These are phyloP conservation scores for Tuber microsphaerosporum DNA, from an alignment of 495 filamentous ascomycete species.

Conservation along the genomic window DNA sequence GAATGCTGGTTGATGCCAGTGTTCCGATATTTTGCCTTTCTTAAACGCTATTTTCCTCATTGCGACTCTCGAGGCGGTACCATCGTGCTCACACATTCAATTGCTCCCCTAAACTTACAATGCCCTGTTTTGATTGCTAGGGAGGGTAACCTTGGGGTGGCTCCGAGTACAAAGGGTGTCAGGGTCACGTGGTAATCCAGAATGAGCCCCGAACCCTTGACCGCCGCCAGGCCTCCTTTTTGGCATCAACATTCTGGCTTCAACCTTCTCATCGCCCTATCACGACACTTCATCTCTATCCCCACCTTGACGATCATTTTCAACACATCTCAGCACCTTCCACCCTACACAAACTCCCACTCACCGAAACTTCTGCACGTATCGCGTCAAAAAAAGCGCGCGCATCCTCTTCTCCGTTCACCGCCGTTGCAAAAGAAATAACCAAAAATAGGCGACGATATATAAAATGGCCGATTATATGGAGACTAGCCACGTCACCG, in stretches of 20 bases:
- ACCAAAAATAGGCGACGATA: background rate
- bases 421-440: background rate
- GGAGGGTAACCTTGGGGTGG: background rate
- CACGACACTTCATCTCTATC: slow-evolving; percentile 1
- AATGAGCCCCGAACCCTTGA: background rate
- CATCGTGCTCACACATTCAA: background rate
- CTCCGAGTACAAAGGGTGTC: background rate
- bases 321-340: background rate
- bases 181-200: background rate
- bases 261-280: slow-evolving; percentile 3
- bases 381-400: background rate
- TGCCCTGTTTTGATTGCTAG: background rate
- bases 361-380: background rate
- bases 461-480: slow-evolving; percentile 40
- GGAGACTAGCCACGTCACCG: slow-evolving; percentile 22
- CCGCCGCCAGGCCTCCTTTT: background rate
- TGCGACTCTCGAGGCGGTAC: background rate
- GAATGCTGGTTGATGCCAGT: background rate
- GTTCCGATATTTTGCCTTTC: background rate
- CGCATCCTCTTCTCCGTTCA: background rate
- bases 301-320: background rate
- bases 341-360: background rate
- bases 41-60: background rate
- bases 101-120: background rate
- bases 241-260: background rate